Evolutionary conservation across 1,284 basidiomycete genomes (phyloP).

Genomic region (Rugosomyces carneus): DNA sequence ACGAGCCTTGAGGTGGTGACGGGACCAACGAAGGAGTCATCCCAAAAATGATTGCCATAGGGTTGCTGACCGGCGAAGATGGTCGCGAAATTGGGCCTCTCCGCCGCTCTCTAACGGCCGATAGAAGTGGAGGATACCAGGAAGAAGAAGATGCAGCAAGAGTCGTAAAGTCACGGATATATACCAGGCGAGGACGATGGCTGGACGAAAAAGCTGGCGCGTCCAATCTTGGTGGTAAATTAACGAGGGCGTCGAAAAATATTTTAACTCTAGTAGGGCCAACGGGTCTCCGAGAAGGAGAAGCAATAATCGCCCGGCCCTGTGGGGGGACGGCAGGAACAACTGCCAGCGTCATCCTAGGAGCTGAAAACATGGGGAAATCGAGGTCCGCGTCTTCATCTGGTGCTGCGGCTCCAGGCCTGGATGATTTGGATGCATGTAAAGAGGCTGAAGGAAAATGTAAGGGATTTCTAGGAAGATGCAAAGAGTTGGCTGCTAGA

Average conservation of each 20-base stretch:
- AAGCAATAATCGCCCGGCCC: conserved; percentile 36
- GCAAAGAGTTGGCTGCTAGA: conserved; percentile 49
- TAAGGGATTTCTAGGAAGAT: conserved; percentile 65
- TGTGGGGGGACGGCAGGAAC: conserved; percentile 41
- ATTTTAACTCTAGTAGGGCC: conserved; percentile 51
- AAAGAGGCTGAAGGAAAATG: conserved; percentile 45
- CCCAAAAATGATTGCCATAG: conserved; percentile 78
- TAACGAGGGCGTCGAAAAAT: conserved; percentile 73
- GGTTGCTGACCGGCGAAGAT: conserved; percentile 52
- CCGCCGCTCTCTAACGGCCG: conserved; percentile 69
- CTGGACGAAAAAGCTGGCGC: conserved; percentile 19
- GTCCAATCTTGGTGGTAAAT: conserved; percentile 41
- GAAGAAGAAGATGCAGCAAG: conserved; percentile 64
- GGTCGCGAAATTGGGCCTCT: conserved; percentile 52
- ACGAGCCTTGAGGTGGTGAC: conserved; percentile 27
- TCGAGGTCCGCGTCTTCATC: conserved; percentile 48
- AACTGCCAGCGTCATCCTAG: conserved; percentile 56
- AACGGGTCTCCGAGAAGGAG: conserved; percentile 35
- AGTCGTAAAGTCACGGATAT: conserved; percentile 75
- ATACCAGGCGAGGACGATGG: conserved; percentile 66
- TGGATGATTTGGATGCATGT: conserved; percentile 18
- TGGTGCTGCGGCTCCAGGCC: conserved; percentile 25
- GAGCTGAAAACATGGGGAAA: conserved; percentile 30
- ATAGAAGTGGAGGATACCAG: conserved; percentile 78
- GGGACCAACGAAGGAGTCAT: conserved; percentile 68